Evolutionary conservation across 2,329 filamentous ascomycete genomes (phyloP), one percentile per base, ranked within the genome.

Genomic region (Ramularia collo-cygni): DNA sequence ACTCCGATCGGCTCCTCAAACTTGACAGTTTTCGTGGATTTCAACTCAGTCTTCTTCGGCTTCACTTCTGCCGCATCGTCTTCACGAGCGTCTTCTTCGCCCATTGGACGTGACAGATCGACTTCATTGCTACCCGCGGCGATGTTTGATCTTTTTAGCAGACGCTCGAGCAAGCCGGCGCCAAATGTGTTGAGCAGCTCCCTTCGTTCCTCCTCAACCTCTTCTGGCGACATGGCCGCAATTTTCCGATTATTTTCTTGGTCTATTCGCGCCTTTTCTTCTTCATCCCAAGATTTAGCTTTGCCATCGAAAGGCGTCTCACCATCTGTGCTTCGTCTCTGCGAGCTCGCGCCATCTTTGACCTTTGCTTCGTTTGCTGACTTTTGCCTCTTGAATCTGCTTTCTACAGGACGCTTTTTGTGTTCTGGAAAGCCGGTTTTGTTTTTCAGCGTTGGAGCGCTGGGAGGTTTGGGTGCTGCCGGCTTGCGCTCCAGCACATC

Each of bases 121-220:
- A 47, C 55, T 47, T 70, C 64, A 33, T 66, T 65, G 46, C 64
- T 65, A 28, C 69, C 68, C 14, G 87, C 79, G 38, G 89, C 83
- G 21, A 94, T 77, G 39, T 80, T 87, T 28, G 88, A 82, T 46
- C 85, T 74, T 48, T 76, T 76, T 16, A 96, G 71, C 13, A 98
- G 70, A 51, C 78, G 78, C 57, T 94, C 76, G 4, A 98, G 70
- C 21, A 95, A 67, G 0, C 75, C 75, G 2, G 88, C 82, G 47
- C 86, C 83, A 38, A 96, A 64, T 6, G 76, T 78, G n/a, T 71
- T 74, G 59, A 94, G 72, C n/a, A 98, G 68, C 51, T 96, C 90
- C 43, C 78, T 72, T 30, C 83, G 77, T 44, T 92, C 88, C 51
- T 81, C 72, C 46, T 84, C 79, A 43, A 96, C 94, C 63, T 95